Base-by-base conservation (phyloP, 768 basidiomycete species). In the Pulveroboletus sp. region DNA sequence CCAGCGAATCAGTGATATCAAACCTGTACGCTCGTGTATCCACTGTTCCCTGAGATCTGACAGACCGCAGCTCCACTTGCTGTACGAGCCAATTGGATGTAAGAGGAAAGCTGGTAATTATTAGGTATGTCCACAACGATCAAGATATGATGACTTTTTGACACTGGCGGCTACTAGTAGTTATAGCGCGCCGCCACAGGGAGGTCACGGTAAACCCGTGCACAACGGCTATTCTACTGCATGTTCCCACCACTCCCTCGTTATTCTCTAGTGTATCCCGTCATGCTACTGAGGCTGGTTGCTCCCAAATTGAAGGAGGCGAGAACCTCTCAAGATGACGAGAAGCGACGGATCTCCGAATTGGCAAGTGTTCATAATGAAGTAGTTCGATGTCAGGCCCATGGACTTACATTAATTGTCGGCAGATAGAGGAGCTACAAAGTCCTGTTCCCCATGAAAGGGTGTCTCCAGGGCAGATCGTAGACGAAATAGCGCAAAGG, bases 401-500 rank as follows among this genome's bases (percentile, higher is more conserved):
- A 43, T 24, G 3, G 27, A 35, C 42, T 36, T 26, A 47, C 44
- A 39, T n/a, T n/a, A n/a, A n/a, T 30, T 24, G n/a, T 6, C 29
- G 19, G 8, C 8, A 17, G 12, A 7, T 27, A 6, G 35, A 53
- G 52, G 51, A 30, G 16, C 29, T 29, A 11, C 17, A 39, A 2
- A 37, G 11, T 10, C 53, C 39, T n/a, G 22, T 39, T 27, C 52
- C 50, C 2, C 41, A 54, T 29, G 50, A 53, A 40, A 49, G 43
- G 12, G 17, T 50, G 3, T 2, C 39, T 11, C 61, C 61, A 6
- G 24, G 12, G 2, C 49, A 58, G 24, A 17, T 50, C 9, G 39
- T 63, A 8, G 59, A 63, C 20, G 62, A 61, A 32, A 27, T 54
- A 30, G 49, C 50, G 4, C 53, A 53, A 36, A 63, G 49, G 35